Conservation (phyloP, 2,329 filamentous ascomycete species). For the Orbilia blumenaviensis region DNA sequence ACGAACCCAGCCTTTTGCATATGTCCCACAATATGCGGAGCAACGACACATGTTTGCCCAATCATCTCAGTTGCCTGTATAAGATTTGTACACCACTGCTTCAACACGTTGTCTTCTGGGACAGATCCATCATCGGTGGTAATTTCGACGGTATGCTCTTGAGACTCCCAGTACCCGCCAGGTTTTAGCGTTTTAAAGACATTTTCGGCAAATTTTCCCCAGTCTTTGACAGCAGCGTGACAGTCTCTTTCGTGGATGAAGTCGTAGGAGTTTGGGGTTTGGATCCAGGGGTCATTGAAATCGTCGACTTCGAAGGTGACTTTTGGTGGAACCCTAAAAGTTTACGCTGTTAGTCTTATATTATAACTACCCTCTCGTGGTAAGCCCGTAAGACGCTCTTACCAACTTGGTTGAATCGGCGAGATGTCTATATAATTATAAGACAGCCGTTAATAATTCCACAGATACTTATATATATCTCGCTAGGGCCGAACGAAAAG, state of each 20-base stretch:
- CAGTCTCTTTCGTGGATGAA: slow-evolving; percentile 62
- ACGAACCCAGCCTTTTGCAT: slow-evolving; percentile 58
- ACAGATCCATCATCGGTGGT: slow-evolving; percentile 54
- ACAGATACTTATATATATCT: neutral
- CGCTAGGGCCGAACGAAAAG: neutral
- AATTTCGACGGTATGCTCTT: slow-evolving; percentile 55
- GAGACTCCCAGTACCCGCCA: slow-evolving; percentile 63
- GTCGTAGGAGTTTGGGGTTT: slow-evolving; percentile 54
- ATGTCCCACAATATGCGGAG: slow-evolving; percentile 58
- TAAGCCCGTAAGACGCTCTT: too few species aligned
- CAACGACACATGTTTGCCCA: slow-evolving; percentile 45
- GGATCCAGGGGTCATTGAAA: slow-evolving; percentile 55
- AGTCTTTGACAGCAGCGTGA: slow-evolving; percentile 69
- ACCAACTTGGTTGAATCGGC: slow-evolving; percentile 59
- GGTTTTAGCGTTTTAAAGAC: slow-evolving; percentile 63
- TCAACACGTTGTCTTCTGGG: slow-evolving; percentile 36
- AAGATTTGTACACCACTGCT: slow-evolving; percentile 33
- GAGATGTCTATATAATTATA: slow-evolving; percentile 62
- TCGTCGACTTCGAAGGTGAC: slow-evolving; percentile 57
- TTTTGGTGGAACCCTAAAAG: slow-evolving; percentile 53
- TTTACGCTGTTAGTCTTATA: neutral
- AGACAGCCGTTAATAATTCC: neutral
- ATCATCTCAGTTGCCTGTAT: slow-evolving; percentile 23
- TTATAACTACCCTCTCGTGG: too few species aligned
- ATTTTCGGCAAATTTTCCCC: slow-evolving; percentile 67